Evolutionary conservation across 345 rosid species (phyloP).

Genomic region (Dipteronia sinensis): DNA sequence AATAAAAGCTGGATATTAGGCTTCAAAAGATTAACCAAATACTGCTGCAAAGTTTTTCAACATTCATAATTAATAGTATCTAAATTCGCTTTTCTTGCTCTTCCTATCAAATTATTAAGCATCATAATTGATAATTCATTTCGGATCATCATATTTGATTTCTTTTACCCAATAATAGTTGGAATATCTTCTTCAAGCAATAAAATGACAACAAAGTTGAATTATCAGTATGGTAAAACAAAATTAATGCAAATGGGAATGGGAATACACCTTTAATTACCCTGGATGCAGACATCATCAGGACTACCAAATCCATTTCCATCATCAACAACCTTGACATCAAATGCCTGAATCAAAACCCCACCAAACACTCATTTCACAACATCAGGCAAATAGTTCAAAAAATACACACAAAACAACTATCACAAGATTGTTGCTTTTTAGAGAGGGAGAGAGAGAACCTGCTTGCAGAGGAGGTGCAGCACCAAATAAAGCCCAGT

Average conservation of each 20-base stretch:
- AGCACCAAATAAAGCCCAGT: constrained; percentile 68
- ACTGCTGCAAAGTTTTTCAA: background rate
- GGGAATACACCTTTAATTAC: constrained; percentile 21
- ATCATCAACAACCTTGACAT: constrained; percentile 58
- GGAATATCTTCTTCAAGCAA: too few species aligned
- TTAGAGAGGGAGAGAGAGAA: background rate
- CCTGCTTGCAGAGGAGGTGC: constrained; percentile 64
- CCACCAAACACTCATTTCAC: constrained; percentile 1
- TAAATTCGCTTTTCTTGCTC: background rate
- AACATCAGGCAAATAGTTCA: background rate
- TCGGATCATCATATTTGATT: background rate
- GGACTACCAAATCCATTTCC: constrained; percentile 44
- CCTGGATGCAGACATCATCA: constrained; percentile 56
- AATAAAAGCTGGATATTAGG: background rate
- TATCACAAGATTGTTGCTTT: background rate
- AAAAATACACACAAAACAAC: background rate
- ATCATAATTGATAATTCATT: background rate
- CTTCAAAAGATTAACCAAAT: constrained; percentile 6
- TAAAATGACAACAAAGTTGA: background rate
- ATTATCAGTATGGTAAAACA: background rate
- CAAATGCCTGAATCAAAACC: constrained; percentile 47
- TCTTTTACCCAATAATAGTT: too few species aligned
- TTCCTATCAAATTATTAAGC: background rate
- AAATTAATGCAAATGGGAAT: background rate
- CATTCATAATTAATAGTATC: background rate